A percentile compares a stretch with the other conserved stretches of the same genome.
These are phyloP conservation scores for Candida odintsovae DNA, from an alignment of 805 yeast genomes.

Conservation along the genomic window DNA sequence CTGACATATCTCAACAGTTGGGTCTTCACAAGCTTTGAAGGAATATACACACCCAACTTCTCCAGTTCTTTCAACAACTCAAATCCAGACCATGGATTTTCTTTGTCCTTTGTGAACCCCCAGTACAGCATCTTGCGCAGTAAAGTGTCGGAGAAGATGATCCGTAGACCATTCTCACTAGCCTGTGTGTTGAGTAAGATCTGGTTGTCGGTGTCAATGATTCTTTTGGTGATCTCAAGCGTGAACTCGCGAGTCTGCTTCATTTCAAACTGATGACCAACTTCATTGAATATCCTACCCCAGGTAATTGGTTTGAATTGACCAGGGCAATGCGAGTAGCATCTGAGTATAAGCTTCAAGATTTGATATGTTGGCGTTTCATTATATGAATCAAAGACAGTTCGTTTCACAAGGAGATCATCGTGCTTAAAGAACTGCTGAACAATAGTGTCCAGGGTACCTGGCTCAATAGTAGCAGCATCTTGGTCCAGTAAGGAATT, in stretches of 20 bases:
- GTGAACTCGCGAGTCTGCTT: constrained; percentile 9
- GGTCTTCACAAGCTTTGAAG: constrained; percentile 8
- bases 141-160: constrained; percentile 13
- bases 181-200: constrained; percentile 10
- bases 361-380: constrained; percentile 2
- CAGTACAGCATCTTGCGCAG: constrained; percentile 12
- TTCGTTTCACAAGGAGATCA: constrained; percentile 1
- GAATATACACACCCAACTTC: constrained; percentile 14
- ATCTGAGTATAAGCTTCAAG: constrained; percentile 3
- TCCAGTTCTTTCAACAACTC: constrained; percentile 14
- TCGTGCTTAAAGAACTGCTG: constrained; percentile 4
- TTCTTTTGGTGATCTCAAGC: constrained; percentile 6
- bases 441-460: constrained; percentile 10
- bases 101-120: constrained; percentile 15
- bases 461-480: constrained; percentile 1
- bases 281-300: constrained; percentile 9
- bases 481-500: constrained; percentile 1
- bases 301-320: constrained; percentile 11
- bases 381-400: constrained; percentile 1
- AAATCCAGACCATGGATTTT: constrained; percentile 21
- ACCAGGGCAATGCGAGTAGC: constrained; percentile 1
- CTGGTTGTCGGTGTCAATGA: constrained; percentile 2
- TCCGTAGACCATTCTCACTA: constrained; percentile 10
- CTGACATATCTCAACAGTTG: constrained; percentile 12
- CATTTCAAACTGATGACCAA: constrained; percentile 10